Base-by-base conservation (phyloP, 148 eudicot species). In the Beta vulgaris region DNA sequence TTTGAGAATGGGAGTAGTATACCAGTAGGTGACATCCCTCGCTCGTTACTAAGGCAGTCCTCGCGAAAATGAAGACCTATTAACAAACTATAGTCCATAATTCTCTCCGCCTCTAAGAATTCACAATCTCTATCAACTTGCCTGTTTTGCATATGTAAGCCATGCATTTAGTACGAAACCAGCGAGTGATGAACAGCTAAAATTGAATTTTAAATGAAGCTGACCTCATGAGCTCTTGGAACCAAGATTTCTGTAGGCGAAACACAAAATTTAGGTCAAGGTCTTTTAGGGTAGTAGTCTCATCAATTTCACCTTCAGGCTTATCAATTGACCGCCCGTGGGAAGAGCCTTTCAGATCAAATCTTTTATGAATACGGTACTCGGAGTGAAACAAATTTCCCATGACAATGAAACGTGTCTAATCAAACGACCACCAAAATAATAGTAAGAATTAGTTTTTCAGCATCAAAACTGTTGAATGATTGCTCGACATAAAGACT, bases 371-470 rank as follows among this genome's bases (percentile, higher is more conserved):
- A 29, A 95, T 90, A 44, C 89, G 91, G 78, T 92, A 91, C 58
- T 90, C 97, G 0, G 98, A 90, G 79, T 93, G 92, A 77, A 92
- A 95, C 78, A 95, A 68, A 82, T 95, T 95, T 23, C 97, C 98
- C 98, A 95, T 95, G 66, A 95, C 98, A 67, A 95, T 87, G 79
- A 95, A 95, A 55, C 98, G 91, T 0, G 93, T 92, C 98, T 95
- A 75, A 40, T 51, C 60, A 43, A 68, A 49, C 76, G 75, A 31
- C 44, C 23, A 58, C 25, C 25, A 12, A 54, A 34, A 70, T 43
- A 2, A 48, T 1, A 14, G 43, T 31, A 76, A 70, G 26, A 76
- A 46, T 76, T 53, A 80, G 66, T 15, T 61, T 80, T 55, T 43
- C 19, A 79, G 58, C 51, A 36, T 11, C 46, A 18, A 7, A 43